These are phyloP conservation scores for Sporothrix pallida DNA, from an alignment of 2,329 filamentous ascomycete genomes.

Conservation along the genomic window DNA sequence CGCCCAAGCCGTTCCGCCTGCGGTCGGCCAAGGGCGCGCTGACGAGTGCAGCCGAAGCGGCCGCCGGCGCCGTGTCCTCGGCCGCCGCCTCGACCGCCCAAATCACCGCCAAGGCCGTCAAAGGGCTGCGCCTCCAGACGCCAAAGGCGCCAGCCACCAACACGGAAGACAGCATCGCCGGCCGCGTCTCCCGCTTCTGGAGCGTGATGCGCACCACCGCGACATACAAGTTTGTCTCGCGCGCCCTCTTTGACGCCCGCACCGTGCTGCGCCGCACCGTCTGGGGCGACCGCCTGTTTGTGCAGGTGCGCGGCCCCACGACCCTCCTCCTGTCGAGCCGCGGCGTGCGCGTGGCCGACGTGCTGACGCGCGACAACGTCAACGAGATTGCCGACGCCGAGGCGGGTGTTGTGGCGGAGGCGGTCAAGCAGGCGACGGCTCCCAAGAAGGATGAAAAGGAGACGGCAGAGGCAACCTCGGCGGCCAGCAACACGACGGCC, in stretches of 20 bases:
- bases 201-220: slow-evolving; percentile 72
- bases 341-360: slow-evolving; percentile 77
- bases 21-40: slow-evolving; percentile 28
- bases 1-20: slow-evolving; percentile 84
- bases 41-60: slow-evolving; percentile 46
- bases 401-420: slow-evolving; percentile 69
- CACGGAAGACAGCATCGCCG: slow-evolving; percentile 58
- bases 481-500: slow-evolving; percentile 45
- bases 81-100: slow-evolving; percentile 31
- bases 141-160: slow-evolving; percentile 56
- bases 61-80: slow-evolving; percentile 17
- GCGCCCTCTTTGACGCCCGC: slow-evolving; percentile 70
- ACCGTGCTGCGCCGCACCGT: slow-evolving; percentile 82
- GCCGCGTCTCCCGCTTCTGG: slow-evolving; percentile 63
- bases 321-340: slow-evolving; percentile 89
- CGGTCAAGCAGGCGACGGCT: slow-evolving; percentile 54
- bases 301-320: slow-evolving; percentile 85
- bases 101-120: slow-evolving; percentile 28
- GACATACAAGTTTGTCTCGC: slow-evolving; percentile 72
- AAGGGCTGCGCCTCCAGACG: slow-evolving; percentile 71
- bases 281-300: slow-evolving; percentile 91
- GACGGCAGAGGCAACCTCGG: neutral
- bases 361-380: slow-evolving; percentile 77
- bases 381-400: slow-evolving; percentile 89
- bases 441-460: too few relatives aligned